Evolutionary conservation across 805 yeast genomes (phyloP).

Genomic region (Saccharomycodes ludwigii): DNA sequence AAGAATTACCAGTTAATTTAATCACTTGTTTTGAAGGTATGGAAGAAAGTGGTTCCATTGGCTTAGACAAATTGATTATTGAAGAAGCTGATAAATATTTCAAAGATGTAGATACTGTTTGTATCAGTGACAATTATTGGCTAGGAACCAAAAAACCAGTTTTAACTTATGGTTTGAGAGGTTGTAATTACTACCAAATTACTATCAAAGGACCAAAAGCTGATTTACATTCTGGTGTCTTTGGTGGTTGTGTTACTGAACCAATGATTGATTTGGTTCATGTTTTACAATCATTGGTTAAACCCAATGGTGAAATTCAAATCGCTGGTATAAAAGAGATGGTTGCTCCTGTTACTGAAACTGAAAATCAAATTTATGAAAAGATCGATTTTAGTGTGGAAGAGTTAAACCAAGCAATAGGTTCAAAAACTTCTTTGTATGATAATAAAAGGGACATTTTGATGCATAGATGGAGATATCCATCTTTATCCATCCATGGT

Average conservation of each 20-base stretch:
- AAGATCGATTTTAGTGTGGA: conserved; percentile 72
- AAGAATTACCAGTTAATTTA: conserved; percentile 88
- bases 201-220: conserved; percentile 85
- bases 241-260: conserved; percentile 95
- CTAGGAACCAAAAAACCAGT: conserved; percentile 95
- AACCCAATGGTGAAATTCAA: conserved; percentile 66
- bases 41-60: conserved; percentile 97
- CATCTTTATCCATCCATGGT: conserved; percentile 92
- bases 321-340: conserved; percentile 85
- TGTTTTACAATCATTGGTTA: conserved; percentile 67
- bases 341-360: conserved; percentile 86
- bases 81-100: conserved; percentile 71
- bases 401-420: conserved; percentile 81
- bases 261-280: conserved; percentile 90
- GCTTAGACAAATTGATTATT: conserved; percentile 74
- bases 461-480: conserved; percentile 98
- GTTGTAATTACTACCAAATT: conserved; percentile 86
- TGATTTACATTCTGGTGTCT: conserved; percentile 92
- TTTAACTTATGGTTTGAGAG: conserved; percentile 93
- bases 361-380: conserved; percentile 70
- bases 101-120: conserved; percentile 83
- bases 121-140: conserved; percentile 98
- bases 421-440: conserved; percentile 74
- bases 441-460: conserved; percentile 71
- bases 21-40: conserved; percentile 94